Percentiles rank a stretch among this genome's conserved stretches.
These are phyloP conservation scores for Galeopsis tetrahit DNA, from an alignment of 257 asterid species.

Conservation along the genomic window DNA sequence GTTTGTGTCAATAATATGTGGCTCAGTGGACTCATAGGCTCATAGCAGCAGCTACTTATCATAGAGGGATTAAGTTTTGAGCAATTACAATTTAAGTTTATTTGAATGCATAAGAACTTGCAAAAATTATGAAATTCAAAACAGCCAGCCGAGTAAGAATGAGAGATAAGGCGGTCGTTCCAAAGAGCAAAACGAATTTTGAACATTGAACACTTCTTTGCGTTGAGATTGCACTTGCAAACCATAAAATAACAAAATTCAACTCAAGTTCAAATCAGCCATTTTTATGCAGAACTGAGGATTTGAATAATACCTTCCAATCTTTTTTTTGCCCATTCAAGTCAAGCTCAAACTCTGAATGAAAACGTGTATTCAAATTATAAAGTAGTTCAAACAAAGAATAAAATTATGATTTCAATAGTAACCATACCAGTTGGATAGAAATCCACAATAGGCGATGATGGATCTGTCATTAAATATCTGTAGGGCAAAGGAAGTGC, in stretches of 20 bases:
- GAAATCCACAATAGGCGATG: constrained; percentile 65
- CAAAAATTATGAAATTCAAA: neutral
- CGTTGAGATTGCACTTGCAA: no score
- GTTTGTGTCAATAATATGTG: no score
- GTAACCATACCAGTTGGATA: constrained; percentile 59
- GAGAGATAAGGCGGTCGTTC: constrained; percentile 2
- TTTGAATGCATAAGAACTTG: neutral
- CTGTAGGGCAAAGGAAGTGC: constrained; percentile 65
- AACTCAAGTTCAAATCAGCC: neutral
- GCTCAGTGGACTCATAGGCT: no score
- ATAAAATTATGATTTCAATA: neutral
- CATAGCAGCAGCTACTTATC: neutral
- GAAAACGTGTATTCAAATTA: constrained; percentile 23
- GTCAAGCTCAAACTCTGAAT: constrained; percentile 65
- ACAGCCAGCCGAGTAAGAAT: constrained; percentile 26
- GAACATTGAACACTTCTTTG: no score
- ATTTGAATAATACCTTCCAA: constrained; percentile 58
- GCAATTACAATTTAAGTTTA: neutral
- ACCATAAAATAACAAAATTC: no score
- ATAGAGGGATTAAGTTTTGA: constrained; percentile 4
- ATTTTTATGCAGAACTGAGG: constrained; percentile 4
- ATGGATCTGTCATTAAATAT: constrained; percentile 61
- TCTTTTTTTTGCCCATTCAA: constrained; percentile 58
- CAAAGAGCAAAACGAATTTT: neutral
- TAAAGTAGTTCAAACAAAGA: constrained; percentile 7